A percentile compares a stretch with the other conserved stretches of the same genome.
These are phyloP conservation scores for Danielia oregonensis DNA, from an alignment of 805 yeast species.

Conservation along the genomic window DNA sequence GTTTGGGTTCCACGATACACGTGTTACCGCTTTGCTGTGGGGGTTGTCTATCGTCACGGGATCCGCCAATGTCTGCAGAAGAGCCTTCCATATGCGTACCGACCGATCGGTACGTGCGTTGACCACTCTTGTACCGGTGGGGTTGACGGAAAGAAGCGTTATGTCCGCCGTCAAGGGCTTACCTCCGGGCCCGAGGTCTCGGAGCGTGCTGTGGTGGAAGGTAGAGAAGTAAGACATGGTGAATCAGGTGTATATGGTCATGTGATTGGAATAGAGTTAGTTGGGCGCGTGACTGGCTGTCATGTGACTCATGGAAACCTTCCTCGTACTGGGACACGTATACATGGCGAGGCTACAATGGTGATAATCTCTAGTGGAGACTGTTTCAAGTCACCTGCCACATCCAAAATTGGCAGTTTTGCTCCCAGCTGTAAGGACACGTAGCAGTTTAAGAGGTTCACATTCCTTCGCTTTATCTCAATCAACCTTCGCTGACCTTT, in stretches of 20 bases:
- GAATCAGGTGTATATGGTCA: background rate
- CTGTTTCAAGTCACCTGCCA: too few relatives aligned
- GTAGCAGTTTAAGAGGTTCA: too few relatives aligned
- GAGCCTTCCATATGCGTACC: conserved; percentile 37
- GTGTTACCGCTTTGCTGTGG: conserved; percentile 37
- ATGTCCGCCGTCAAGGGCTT: conserved; percentile 26
- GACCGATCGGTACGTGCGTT: conserved; percentile 42
- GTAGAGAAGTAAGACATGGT: conserved; percentile 3
- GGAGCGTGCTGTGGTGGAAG: conserved; percentile 5
- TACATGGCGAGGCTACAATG: too few relatives aligned
- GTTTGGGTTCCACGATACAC: conserved; percentile 48
- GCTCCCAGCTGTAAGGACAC: too few relatives aligned
- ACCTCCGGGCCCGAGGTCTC: conserved; percentile 12
- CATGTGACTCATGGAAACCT: too few relatives aligned
- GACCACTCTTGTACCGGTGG: conserved; percentile 40
- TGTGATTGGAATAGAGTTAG: too few relatives aligned
- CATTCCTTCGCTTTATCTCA: too few relatives aligned
- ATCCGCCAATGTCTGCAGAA: conserved; percentile 26
- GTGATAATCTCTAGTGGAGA: too few relatives aligned
- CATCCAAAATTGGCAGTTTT: too few relatives aligned
- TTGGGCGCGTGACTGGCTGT: too few relatives aligned
- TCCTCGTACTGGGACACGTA: too few relatives aligned
- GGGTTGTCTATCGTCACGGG: conserved; percentile 39
- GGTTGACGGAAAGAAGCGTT: conserved; percentile 35
- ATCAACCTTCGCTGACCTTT: too few relatives aligned